Evolutionary conservation across 2,329 filamentous ascomycete species (phyloP), one percentile per base, ranked within the genome.

Genomic region (Arthroderma uncinatum): DNA sequence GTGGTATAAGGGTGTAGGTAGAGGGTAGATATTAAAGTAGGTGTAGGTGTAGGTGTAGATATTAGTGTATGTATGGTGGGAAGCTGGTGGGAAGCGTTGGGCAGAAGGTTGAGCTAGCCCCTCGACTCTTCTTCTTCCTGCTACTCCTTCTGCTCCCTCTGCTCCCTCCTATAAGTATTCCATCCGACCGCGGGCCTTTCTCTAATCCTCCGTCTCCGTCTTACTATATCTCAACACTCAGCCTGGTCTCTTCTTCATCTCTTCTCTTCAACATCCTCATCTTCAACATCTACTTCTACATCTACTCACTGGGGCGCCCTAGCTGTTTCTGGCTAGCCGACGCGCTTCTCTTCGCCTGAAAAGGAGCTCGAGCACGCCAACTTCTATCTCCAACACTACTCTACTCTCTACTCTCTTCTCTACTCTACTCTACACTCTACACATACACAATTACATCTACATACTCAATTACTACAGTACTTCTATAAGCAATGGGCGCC

Each of bases 401-500:
- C 2, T 7, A 28, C 21, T 21, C 12, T 9, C 23, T 48, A 48
- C 23, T n/a, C n/a, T n/a, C n/a, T n/a, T n/a, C n/a, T n/a, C n/a
- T n/a, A 25, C 14, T 14, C 10, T 10, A 42, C 25, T 55, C 33
- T 40, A 34, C 36, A 39, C 16, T 57, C 61, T 61, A n/a, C 16
- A 33, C 30, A 33, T 6, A 5, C 30, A 33, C 30, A 10, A 33
- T 33, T n/a, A n/a, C n/a, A n/a, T n/a, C n/a, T n/a, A n/a, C n/a
- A n/a, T n/a, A n/a, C n/a, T n/a, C n/a, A n/a, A n/a, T n/a, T n/a
- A 69, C 69, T 86, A 85, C 79, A 75, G 81, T 74, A 73, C 77
- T 63, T 69, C 76, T 65, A 71, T 74, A 76, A 66, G 67, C 76
- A 57, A 66, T 74, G 62, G 76, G 74, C 67, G 73, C 75, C 69